Conservation (phyloP, 495 filamentous ascomycete species). For the Penicillium roqueforti region DNA sequence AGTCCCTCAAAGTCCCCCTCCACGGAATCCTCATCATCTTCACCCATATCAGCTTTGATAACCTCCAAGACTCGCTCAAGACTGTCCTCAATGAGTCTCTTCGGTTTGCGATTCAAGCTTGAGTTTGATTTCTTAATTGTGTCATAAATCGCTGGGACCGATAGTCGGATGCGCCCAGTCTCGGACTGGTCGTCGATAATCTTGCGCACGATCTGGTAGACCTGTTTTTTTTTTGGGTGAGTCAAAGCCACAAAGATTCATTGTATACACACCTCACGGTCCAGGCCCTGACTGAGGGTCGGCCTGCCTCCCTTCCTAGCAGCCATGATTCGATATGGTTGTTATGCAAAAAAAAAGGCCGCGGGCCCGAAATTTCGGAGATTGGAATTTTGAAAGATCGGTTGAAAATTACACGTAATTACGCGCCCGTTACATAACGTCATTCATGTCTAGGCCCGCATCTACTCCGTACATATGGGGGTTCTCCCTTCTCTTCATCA, state of each 20-base stretch:
- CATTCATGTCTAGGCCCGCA: slow-evolving; percentile 10
- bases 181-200: slow-evolving; percentile 60
- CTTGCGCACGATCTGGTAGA: slow-evolving; percentile 74
- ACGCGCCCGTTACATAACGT: slow-evolving; percentile 21
- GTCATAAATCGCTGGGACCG: slow-evolving; percentile 64
- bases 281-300: slow-evolving; percentile 50
- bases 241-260: slow-evolving; percentile 1
- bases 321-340: slow-evolving; percentile 22
- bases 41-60: slow-evolving; percentile 58
- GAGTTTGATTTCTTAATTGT: slow-evolving; percentile 80
- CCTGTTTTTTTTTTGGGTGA: slow-evolving; percentile 29
- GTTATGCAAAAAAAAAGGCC: slow-evolving; percentile 14
- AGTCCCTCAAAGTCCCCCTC: slow-evolving; percentile 66
- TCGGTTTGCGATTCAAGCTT: slow-evolving; percentile 72
- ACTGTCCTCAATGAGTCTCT: slow-evolving; percentile 74
- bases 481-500: slow-evolving; percentile 18
- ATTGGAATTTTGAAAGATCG: slow-evolving; percentile 2
- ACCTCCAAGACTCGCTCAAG: slow-evolving; percentile 81
- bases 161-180: slow-evolving; percentile 44
- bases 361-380: slow-evolving; percentile 16
- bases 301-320: slow-evolving; percentile 41
- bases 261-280: slow-evolving; percentile 47
- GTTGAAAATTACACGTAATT: slow-evolving; percentile 17
- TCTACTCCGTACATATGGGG: not conserved
- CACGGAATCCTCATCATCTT: slow-evolving; percentile 51